A percentile compares a stretch with the other conserved stretches of the same genome.
phyloP scores from a whole-genome alignment of 176 grass and related monocot genomes.

The Metroxylon sagu region DNA sequence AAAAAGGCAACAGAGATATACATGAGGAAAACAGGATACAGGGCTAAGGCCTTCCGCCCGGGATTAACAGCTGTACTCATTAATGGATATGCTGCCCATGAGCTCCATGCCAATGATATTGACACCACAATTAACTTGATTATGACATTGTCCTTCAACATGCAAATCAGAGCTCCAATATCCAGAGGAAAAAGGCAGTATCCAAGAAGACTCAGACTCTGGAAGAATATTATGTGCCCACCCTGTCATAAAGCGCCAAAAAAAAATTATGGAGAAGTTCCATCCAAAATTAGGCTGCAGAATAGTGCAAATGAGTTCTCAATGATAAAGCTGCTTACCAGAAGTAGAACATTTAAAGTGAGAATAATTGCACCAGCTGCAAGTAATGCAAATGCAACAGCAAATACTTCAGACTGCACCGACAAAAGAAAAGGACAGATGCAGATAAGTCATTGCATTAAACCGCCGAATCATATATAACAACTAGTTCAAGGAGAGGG shows the following conservation, averaged over 20 bases:
- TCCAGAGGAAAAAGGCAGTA: conserved; percentile 4
- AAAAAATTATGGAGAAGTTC: not conserved
- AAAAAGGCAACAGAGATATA: not conserved
- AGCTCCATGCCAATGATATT: conserved; percentile 2
- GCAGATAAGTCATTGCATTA: too few species aligned
- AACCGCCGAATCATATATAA: too few species aligned
- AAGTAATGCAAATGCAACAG: conserved; percentile 3
- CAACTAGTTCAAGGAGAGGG: too few species aligned
- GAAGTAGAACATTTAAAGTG: not conserved
- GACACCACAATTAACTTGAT: conserved; percentile 6
- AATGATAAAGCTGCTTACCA: conserved; percentile 1
- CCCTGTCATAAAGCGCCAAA: not conserved
- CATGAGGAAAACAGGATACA: conserved; percentile 7
- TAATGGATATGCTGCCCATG: not conserved
- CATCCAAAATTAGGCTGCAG: too few species aligned
- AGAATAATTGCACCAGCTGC: not conserved
- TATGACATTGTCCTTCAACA: not conserved
- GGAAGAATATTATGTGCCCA: conserved; percentile 1
- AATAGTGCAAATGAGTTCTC: too few species aligned
- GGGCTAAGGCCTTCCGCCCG: not conserved
- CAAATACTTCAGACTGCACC: not conserved
- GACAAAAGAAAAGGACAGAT: too few species aligned
- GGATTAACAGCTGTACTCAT: not conserved
- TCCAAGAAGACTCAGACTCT: conserved; percentile 3
- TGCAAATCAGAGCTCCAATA: conserved; percentile 1